A percentile compares a stretch with the other conserved stretches of the same genome.
These are phyloP conservation scores for Alternaria brassicae DNA, from an alignment of 2,329 filamentous ascomycete species.

Conservation along the genomic window DNA sequence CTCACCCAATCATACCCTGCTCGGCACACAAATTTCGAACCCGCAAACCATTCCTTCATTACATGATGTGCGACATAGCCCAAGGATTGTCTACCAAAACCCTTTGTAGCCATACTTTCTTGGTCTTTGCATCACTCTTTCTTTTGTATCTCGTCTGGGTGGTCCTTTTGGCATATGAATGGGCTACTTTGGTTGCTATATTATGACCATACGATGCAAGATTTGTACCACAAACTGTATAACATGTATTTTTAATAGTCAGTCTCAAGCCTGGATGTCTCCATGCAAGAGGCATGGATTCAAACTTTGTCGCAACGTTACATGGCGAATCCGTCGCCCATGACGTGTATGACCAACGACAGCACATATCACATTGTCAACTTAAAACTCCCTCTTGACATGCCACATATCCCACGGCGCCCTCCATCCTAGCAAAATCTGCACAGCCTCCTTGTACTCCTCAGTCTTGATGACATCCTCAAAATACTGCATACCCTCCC, in stretches of 20 bases:
- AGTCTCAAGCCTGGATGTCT: neutral
- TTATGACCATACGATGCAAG: neutral
- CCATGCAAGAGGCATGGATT: no score
- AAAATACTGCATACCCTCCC: conserved; percentile 13
- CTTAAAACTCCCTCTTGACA: conserved; percentile 6
- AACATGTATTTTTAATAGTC: neutral
- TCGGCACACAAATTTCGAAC: neutral
- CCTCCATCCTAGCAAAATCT: conserved; percentile 2
- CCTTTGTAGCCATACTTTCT: neutral
- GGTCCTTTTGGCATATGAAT: neutral
- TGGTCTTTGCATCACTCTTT: neutral
- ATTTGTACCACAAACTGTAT: neutral
- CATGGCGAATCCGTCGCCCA: neutral
- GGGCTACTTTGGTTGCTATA: neutral
- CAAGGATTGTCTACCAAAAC: neutral
- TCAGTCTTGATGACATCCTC: neutral
- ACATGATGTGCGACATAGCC: conserved; percentile 8
- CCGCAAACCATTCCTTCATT: neutral
- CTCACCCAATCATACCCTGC: neutral
- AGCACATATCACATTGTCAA: neutral
- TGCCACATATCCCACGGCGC: conserved; percentile 8
- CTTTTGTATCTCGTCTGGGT: neutral
- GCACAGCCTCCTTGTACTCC: conserved; percentile 4
- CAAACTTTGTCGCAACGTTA: neutral
- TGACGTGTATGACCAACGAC: neutral